Percentiles rank a stretch among this genome's conserved stretches.
Conservation (phyloP, 306 rosid species). For the Medicago arabica region DNA sequence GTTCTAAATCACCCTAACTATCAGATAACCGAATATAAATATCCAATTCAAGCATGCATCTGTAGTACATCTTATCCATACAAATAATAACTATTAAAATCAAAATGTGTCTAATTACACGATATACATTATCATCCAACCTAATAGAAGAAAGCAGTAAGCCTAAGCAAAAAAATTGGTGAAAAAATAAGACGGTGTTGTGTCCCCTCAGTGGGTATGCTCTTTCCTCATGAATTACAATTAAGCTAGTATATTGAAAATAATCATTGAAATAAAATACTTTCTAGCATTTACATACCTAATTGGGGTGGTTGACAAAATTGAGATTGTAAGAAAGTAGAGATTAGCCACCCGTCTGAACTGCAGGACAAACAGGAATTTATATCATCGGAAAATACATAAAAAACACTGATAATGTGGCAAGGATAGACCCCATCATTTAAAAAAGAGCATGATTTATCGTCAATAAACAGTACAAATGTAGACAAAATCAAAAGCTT, state of each 20-base stretch:
- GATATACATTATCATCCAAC: slow-evolving; percentile 5
- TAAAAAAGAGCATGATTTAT: slow-evolving; percentile 23
- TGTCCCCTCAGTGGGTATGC: slow-evolving; percentile 20
- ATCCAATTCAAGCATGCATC: slow-evolving; percentile 2
- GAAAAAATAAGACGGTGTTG: slow-evolving; percentile 13
- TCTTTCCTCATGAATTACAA: slow-evolving; percentile 21
- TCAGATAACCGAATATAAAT: neutral
- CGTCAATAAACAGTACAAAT: slow-evolving; percentile 33
- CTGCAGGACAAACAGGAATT: slow-evolving; percentile 67
- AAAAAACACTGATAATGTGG: slow-evolving; percentile 34
- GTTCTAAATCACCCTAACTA: slow-evolving; percentile 21
- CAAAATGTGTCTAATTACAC: neutral
- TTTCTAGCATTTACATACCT: slow-evolving; percentile 58
- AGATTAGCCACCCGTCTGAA: slow-evolving; percentile 99
- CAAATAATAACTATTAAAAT: slow-evolving; percentile 15
- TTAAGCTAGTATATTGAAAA: slow-evolving; percentile 34
- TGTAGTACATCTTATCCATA: slow-evolving; percentile 16
- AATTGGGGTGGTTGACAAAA: slow-evolving; percentile 90
- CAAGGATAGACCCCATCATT: slow-evolving; percentile 23
- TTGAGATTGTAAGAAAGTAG: slow-evolving; percentile 93
- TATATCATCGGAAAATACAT: slow-evolving; percentile 58
- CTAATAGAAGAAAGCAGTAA: slow-evolving; percentile 10
- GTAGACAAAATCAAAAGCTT: slow-evolving; percentile 35
- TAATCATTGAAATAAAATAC: slow-evolving; percentile 10
- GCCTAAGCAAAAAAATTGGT: neutral